Conservation (phyloP, 2,329 filamentous ascomycete genomes). For the Aureobasidium subglaciale region DNA sequence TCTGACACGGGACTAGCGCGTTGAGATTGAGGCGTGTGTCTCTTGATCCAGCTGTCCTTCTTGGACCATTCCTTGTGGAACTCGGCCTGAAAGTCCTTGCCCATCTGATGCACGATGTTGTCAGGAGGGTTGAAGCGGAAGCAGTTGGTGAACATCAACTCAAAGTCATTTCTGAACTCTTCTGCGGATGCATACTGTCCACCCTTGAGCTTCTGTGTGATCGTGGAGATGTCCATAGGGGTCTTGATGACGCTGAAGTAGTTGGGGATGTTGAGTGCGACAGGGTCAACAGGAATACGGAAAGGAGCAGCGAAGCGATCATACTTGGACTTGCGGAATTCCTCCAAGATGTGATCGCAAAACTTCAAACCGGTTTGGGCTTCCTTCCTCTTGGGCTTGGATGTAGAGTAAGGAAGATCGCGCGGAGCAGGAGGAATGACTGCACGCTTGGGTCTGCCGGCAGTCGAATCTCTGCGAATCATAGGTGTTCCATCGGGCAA, state of each 20-base stretch:
- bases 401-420: slow-evolving; percentile 78
- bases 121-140: slow-evolving; percentile 81
- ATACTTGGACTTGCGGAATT: slow-evolving; percentile 70
- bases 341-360: slow-evolving; percentile 71
- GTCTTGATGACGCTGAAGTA: slow-evolving; percentile 94
- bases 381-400: slow-evolving; percentile 86
- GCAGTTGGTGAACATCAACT: slow-evolving; percentile 81
- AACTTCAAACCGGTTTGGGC: slow-evolving; percentile 84
- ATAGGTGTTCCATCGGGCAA: slow-evolving; percentile 70
- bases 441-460: slow-evolving; percentile 81
- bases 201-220: slow-evolving; percentile 65
- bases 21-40: slow-evolving; percentile 61
- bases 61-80: slow-evolving; percentile 70
- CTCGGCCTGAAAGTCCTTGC: slow-evolving; percentile 63
- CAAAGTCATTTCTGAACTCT: slow-evolving; percentile 78
- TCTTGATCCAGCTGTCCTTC: slow-evolving; percentile 74
- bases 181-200: slow-evolving; percentile 76
- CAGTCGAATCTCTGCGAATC: slow-evolving; percentile 78
- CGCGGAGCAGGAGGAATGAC: slow-evolving; percentile 87
- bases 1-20: slow-evolving; percentile 58
- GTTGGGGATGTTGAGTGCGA: slow-evolving; percentile 84
- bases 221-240: slow-evolving; percentile 90
- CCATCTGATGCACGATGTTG: slow-evolving; percentile 66
- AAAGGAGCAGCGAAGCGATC: slow-evolving; percentile 64
- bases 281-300: slow-evolving; percentile 78